These are phyloP conservation scores for Xylariaceae sp. DNA, from an alignment of 2,329 filamentous ascomycete genomes.

Conservation along the genomic window DNA sequence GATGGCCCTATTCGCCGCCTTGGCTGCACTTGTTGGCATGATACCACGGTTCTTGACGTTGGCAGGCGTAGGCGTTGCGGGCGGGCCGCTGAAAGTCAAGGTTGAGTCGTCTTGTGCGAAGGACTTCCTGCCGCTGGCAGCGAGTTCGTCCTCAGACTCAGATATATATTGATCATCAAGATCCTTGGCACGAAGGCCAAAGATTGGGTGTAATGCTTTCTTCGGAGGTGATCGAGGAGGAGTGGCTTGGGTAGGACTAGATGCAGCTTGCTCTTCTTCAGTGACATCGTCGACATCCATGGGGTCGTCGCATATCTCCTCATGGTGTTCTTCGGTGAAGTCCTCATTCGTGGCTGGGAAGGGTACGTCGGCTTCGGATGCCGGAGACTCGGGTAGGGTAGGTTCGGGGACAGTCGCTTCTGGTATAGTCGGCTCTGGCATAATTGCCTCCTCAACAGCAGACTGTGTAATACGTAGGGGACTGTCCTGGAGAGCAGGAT, in stretches of 20 bases:
- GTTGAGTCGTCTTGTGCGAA: slow-evolving; percentile 18
- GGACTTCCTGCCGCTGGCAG: slow-evolving; percentile 22
- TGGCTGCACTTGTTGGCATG: slow-evolving; percentile 19
- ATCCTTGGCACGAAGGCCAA: slow-evolving; percentile 41
- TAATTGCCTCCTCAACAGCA: not conserved
- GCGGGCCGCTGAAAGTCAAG: slow-evolving; percentile 21
- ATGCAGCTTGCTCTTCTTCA: slow-evolving; percentile 10
- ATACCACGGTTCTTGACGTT: slow-evolving; percentile 14
- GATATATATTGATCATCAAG: slow-evolving; percentile 35
- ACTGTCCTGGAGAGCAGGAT: slow-evolving; percentile 30
- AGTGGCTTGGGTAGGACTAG: slow-evolving; percentile 15
- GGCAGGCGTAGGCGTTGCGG: slow-evolving; percentile 35
- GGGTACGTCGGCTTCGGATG: too few species aligned
- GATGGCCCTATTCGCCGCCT: slow-evolving; percentile 21
- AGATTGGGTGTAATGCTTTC: slow-evolving; percentile 19
- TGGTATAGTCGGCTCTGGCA: slow-evolving; percentile 1
- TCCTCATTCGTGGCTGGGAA: not conserved
- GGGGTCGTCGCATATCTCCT: slow-evolving; percentile 7
- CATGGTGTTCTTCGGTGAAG: not conserved
- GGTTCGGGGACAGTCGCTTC: not conserved
- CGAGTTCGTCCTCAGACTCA: slow-evolving; percentile 49
- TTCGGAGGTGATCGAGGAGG: slow-evolving; percentile 24
- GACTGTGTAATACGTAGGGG: slow-evolving; percentile 13
- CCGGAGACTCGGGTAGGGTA: too few species aligned
- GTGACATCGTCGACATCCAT: slow-evolving; percentile 24